Percentiles rank a stretch among this genome's conserved stretches.
phyloP scores from a whole-genome alignment of 768 basidiomycete species.

The Leucosporidium yakuticum region DNA sequence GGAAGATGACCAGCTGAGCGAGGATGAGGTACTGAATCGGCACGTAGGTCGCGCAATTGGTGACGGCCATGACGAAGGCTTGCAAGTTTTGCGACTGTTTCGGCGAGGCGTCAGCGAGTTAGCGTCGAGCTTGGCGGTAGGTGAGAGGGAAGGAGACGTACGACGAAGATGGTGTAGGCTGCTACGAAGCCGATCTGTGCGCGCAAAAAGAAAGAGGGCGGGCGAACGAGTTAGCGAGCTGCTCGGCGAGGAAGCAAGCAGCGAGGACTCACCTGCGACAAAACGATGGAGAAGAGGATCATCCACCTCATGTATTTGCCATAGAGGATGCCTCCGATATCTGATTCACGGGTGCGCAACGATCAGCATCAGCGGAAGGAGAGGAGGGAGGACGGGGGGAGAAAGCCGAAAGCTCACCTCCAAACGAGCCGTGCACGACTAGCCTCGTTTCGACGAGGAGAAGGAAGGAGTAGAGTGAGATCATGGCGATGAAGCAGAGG shows the following conservation, averaged over 20 bases:
- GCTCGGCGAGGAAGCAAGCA: slow-evolving; percentile 12
- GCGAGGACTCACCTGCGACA: slow-evolving; percentile 58
- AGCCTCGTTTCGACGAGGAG: slow-evolving; percentile 81
- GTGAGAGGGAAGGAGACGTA: slow-evolving; percentile 39
- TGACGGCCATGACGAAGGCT: slow-evolving; percentile 76
- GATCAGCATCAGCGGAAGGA: not conserved
- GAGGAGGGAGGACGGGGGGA: too few relatives aligned
- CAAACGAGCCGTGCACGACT: slow-evolving; percentile 84
- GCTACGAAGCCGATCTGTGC: slow-evolving; percentile 69
- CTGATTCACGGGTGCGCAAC: too few relatives aligned
- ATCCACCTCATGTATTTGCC: slow-evolving; percentile 87
- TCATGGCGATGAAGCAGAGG: slow-evolving; percentile 70
- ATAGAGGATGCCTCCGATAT: slow-evolving; percentile 87
- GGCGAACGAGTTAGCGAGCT: not conserved
- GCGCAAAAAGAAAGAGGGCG: not conserved
- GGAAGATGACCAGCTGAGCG: slow-evolving; percentile 73
- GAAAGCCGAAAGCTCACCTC: slow-evolving; percentile 54
- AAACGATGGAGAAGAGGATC: slow-evolving; percentile 76
- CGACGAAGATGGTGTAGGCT: slow-evolving; percentile 93
- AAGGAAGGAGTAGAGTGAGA: slow-evolving; percentile 89
- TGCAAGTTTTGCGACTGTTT: slow-evolving; percentile 43
- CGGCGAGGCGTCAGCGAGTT: fast-evolving
- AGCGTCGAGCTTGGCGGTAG: not conserved
- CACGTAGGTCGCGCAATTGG: slow-evolving; percentile 62
- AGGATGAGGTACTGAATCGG: slow-evolving; percentile 71